Evolutionary conservation across 106 monocot species (phyloP).

Genomic region (Phalaenopsis aphrodite): DNA sequence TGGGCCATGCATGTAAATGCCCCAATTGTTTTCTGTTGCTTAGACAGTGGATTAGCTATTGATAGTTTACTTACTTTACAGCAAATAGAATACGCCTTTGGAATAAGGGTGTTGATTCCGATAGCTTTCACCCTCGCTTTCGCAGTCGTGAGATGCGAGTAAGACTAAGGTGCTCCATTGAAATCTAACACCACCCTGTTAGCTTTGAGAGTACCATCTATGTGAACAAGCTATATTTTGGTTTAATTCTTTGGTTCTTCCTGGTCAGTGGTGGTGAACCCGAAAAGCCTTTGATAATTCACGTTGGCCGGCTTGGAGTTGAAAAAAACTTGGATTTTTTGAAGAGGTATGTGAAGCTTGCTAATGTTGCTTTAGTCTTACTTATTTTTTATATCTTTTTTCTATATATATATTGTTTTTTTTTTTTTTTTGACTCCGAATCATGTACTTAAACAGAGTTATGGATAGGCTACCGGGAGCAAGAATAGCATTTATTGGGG

Average conservation of each 20-base stretch:
- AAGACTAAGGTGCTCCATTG: slow-evolving; percentile 47
- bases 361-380: not conserved
- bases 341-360: slow-evolving; percentile 37
- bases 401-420: no score
- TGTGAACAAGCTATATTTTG: not conserved
- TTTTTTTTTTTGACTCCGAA: not conserved
- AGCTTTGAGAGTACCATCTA: not conserved
- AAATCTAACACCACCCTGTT: no score
- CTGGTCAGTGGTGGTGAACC: slow-evolving; percentile 67
- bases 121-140: slow-evolving; percentile 73
- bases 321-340: slow-evolving; percentile 97
- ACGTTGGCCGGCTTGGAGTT: slow-evolving; percentile 88
- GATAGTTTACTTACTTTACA: slow-evolving; percentile 21
- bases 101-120: slow-evolving; percentile 95
- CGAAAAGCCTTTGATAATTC: slow-evolving; percentile 80
- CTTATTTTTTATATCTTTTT: not conserved
- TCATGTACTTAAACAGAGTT: not conserved
- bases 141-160: slow-evolving; percentile 69
- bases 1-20: no score
- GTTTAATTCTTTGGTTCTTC: not conserved
- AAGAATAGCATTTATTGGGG: slow-evolving; percentile 87
- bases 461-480: slow-evolving; percentile 78
- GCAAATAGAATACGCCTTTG: slow-evolving; percentile 81
- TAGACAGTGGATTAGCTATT: slow-evolving; percentile 18
- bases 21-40: not conserved